Conservation (phyloP, 2,329 filamentous ascomycete species). For the Scedosporium boydii region DNA sequence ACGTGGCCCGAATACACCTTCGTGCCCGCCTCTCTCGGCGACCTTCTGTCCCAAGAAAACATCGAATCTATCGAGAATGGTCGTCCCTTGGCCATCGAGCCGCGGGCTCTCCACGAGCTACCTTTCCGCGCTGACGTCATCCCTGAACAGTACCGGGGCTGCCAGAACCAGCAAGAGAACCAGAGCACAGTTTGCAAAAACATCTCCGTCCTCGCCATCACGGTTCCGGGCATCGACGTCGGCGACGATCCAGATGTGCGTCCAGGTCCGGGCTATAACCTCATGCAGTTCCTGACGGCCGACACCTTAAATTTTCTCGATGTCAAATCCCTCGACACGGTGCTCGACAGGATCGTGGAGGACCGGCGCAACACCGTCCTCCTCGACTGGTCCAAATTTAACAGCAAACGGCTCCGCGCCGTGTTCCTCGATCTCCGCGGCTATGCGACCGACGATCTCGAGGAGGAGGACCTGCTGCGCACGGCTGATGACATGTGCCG, state of each 20-base stretch:
- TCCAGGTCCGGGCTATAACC: neutral
- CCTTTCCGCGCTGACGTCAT: neutral
- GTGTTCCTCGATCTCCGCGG: slow-evolving; percentile 2
- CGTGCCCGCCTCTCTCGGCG: neutral
- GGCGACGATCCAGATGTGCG: neutral
- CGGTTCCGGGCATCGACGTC: neutral
- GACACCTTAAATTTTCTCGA: neutral
- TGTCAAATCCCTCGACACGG: neutral
- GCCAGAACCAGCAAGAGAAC: neutral
- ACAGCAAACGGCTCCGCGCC: neutral
- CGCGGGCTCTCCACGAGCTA: neutral
- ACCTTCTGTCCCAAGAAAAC: neutral
- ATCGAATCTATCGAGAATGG: neutral
- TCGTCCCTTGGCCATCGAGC: slow-evolving; percentile 1
- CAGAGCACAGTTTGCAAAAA: neutral
- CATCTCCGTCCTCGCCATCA: slow-evolving; percentile 2
- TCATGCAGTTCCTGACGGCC: neutral
- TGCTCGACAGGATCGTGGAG: neutral
- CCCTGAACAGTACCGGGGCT: neutral
- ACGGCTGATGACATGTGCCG: neutral
- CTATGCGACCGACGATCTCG: neutral
- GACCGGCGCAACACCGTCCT: neutral
- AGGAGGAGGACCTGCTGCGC: neutral
- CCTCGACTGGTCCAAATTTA: neutral
- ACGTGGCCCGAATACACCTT: neutral